Percentiles rank a stretch among this genome's conserved stretches.
Evolutionary conservation across 1,284 basidiomycete genomes (phyloP).

Genomic region (Gymnopus androsaceus): DNA sequence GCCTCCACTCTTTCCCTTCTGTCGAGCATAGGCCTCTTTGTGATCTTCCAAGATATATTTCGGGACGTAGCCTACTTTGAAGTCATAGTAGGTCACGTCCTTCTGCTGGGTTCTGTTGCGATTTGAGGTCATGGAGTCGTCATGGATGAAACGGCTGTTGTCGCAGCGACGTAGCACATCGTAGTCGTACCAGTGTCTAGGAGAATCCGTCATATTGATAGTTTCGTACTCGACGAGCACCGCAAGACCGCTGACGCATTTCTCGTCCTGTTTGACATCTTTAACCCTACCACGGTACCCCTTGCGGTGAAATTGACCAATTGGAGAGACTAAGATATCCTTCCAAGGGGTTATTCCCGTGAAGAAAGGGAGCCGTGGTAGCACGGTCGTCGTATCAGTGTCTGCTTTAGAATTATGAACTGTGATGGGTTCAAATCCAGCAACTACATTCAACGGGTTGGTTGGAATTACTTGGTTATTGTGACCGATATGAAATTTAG

Average conservation of each 20-base stretch:
- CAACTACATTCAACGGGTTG: not conserved
- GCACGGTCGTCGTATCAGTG: not conserved
- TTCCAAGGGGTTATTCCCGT: not conserved
- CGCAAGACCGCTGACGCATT: not conserved
- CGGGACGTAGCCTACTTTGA: too few species aligned
- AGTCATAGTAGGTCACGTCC: too few species aligned
- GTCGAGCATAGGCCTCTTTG: too few species aligned
- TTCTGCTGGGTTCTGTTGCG: too few species aligned
- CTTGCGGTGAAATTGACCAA: not conserved
- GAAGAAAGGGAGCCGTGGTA: not conserved
- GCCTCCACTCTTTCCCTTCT: too few species aligned
- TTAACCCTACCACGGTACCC: not conserved
- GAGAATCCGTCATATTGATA: not conserved
- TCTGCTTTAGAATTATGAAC: not conserved
- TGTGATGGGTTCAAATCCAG: not conserved
- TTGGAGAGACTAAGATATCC: not conserved
- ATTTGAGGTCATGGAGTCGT: too few species aligned
- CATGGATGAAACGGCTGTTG: not conserved
- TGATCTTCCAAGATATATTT: too few species aligned
- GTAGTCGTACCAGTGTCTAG: not conserved
- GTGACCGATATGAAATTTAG: too few species aligned
- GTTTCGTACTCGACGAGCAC: not conserved
- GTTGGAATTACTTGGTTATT: too few species aligned
- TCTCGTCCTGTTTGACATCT: not conserved
- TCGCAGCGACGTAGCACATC: not conserved